Base-by-base conservation (phyloP, 306 rosid species). In the Medicago arabica region DNA sequence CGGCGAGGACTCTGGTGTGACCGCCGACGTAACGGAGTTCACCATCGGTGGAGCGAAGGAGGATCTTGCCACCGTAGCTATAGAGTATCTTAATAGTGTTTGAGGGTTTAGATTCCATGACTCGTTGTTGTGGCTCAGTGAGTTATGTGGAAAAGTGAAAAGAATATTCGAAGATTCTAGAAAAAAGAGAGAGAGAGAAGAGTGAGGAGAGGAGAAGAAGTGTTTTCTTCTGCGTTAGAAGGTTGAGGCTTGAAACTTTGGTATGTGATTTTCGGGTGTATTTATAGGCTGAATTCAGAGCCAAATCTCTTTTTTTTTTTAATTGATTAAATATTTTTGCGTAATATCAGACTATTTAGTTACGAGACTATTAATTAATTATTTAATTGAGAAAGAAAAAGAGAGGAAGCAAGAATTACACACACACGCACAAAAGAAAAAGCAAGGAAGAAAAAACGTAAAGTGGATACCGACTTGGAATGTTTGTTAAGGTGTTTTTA, bases 1-100 rank as follows among this genome's bases (percentile, higher is more conserved):
- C 93, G 72, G 97, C 21, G 55, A 96, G 90, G 1, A 96, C 98
- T 69, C 98, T 86, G 5, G 95, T 96, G 75, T 84, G 85, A 28
- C 98, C 98, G 53, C 98, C 97, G 50, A 83, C 88, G 85, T 92
- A 96, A 7, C 99, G 99, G 81, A 96, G 96, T 18, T 72, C 40
- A 25, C 96, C 97, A 43, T 91, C 99, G 18, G 88, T 80, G 38
- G 84, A 67, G 5, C 98, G 93, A 2, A 88, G 99, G 18, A 75
- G 88, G 59, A 95, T 95, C 72, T 85, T 95, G 53, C 99, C 99
- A 77, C 89, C 89, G 77, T 95, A 95, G 85, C 99, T 96, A 49
- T 86, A 90, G 38, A 96, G 96, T 51, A 96, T 76, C 62, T 96
- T 92, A 11, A 92, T 49, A 16, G 69, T 19, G 18, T 65, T 59